Conservation (phyloP, 1,284 basidiomycete species). For the Peniophora sp. region DNA sequence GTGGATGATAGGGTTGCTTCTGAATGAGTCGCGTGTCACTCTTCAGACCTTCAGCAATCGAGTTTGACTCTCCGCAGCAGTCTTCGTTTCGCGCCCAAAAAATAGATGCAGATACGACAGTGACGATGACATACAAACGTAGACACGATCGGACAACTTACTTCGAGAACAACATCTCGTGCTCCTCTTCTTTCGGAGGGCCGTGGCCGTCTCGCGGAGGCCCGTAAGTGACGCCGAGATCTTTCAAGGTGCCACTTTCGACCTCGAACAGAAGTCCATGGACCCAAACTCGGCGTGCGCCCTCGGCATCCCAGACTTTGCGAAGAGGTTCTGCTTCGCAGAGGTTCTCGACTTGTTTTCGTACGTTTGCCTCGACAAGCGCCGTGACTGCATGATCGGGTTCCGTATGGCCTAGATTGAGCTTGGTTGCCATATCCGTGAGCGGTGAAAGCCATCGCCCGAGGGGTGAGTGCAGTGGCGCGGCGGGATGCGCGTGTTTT, state of each 20-base stretch:
- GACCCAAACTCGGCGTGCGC: neutral
- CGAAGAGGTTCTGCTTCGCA: neutral
- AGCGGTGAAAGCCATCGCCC: neutral
- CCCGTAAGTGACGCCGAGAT: neutral
- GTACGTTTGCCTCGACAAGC: neutral
- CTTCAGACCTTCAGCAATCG: no score
- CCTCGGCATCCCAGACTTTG: neutral
- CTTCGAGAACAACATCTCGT: no score
- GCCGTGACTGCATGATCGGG: neutral
- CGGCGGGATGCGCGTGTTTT: neutral
- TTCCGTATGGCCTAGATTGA: neutral
- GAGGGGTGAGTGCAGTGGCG: neutral
- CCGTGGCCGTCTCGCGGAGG: neutral
- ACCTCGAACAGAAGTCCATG: neutral
- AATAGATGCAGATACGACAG: no score
- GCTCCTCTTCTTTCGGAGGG: no score
- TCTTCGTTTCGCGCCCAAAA: no score
- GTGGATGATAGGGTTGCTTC: no score
- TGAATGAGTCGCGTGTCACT: no score
- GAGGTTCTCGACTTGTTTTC: neutral
- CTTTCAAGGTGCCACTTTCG: neutral
- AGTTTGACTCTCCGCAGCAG: no score
- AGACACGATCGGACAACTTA: no score
- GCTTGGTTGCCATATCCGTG: neutral
- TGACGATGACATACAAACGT: no score